phyloP scores from a whole-genome alignment of 148 eudicot genomes.

The Camellia granthamiana region DNA sequence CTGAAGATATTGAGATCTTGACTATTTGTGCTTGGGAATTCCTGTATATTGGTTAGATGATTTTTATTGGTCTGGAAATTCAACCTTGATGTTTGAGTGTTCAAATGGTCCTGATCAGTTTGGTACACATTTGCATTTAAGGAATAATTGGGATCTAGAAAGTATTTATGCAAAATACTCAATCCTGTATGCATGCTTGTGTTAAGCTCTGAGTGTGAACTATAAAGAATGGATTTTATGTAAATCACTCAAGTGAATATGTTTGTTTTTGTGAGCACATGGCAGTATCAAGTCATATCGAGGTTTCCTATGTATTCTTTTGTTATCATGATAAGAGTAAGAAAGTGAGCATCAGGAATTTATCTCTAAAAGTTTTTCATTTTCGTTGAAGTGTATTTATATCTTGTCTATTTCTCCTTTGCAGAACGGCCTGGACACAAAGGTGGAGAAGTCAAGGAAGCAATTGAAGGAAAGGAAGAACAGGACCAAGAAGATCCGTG shows the following conservation, averaged over 20 bases:
- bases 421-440: slow-evolving; percentile 81
- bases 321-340: not conserved
- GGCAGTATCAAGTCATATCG: no score
- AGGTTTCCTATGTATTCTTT: not conserved
- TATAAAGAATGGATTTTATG: not conserved
- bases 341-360: not conserved
- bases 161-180: not conserved
- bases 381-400: not conserved
- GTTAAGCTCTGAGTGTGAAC: no score
- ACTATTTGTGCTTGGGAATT: not conserved
- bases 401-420: not conserved
- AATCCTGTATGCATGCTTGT: not conserved
- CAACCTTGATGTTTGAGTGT: not conserved
- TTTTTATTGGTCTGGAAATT: not conserved
- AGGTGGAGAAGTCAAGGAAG: slow-evolving; percentile 79
- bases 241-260: not conserved
- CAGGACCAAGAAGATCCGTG: slow-evolving; percentile 81
- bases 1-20: no score
- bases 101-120: not conserved
- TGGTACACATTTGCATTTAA: not conserved
- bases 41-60: not conserved
- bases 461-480: slow-evolving; percentile 88
- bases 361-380: not conserved
- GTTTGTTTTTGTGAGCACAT: not conserved
- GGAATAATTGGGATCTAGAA: not conserved